Conservation (phyloP, 768 basidiomycete genomes). For the Tylopilus sp. region DNA sequence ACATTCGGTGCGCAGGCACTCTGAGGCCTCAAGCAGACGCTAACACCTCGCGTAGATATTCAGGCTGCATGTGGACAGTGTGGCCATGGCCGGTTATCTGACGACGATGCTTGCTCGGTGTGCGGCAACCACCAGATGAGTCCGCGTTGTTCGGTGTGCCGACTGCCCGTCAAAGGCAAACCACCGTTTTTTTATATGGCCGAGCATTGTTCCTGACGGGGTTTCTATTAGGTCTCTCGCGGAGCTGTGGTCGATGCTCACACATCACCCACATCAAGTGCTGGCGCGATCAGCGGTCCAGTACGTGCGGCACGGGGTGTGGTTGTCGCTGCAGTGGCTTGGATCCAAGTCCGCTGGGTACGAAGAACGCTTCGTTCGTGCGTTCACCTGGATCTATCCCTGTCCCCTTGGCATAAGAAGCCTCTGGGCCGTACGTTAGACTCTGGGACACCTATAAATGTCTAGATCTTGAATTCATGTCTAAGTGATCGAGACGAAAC, state of each 20-base stretch:
- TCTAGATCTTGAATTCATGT: too few relatives aligned
- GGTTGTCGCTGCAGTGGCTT: conserved; percentile 53
- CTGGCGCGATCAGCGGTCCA: conserved; percentile 43
- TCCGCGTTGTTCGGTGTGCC: conserved; percentile 66
- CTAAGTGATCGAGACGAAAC: too few relatives aligned
- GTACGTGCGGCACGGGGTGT: conserved; percentile 65
- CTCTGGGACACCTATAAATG: too few relatives aligned
- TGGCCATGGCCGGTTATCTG: conserved; percentile 30
- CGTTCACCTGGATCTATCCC: conserved; percentile 11
- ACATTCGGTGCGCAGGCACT: conserved; percentile 27
- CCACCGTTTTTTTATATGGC: background rate
- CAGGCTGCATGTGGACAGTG: conserved; percentile 48
- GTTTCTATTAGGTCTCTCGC: conserved; percentile 48
- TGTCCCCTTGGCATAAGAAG: background rate
- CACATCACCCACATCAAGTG: conserved; percentile 68
- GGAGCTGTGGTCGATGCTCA: conserved; percentile 56
- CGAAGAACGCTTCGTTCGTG: conserved; percentile 3
- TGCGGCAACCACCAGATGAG: conserved; percentile 43
- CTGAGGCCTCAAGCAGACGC: background rate
- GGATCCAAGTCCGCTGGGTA: background rate
- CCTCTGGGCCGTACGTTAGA: too few relatives aligned
- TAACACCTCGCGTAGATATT: conserved; percentile 36
- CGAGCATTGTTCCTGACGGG: background rate
- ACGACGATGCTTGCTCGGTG: conserved; percentile 38
- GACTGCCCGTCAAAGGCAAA: conserved; percentile 72